Evolutionary conservation across 2,329 filamentous ascomycete species (phyloP), one percentile per base, ranked within the genome.

Genomic region (Paecilomyces variotii): DNA sequence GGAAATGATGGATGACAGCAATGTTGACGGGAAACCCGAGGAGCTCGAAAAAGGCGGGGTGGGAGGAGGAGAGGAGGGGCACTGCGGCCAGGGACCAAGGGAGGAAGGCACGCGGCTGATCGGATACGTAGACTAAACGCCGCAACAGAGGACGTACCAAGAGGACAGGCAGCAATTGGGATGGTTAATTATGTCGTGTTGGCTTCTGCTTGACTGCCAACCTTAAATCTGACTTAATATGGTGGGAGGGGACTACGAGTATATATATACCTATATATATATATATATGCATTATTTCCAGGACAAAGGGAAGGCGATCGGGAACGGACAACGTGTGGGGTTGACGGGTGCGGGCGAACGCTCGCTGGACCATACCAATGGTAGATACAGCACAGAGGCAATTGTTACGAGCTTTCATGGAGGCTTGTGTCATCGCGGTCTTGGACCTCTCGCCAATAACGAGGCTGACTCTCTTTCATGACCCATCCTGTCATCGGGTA

Each of bases 401-500:
- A n/a, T 45, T 45, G 39, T 45, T 45, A 9, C 39, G 39, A 45
- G 39, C 39, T 45, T 24, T 45, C 14, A 4, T n/a, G 35, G 19
- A 50, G 32, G 54, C 56, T 56, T 19, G n/a, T 49, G n/a, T 52
- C 26, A 60, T 70, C 66, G 63, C 66, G 57, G 19, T 30, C 26
- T 27, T 56, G 59, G 60, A 51, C 26, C 56, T 56, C 30, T 50
- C 25, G 49, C 55, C 60, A 62, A 63, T 61, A 54, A 53, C 58
- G 56, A 51, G 24, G 56, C 51, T 64, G 62, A 60, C 60, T 56
- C 60, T 57, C 54, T 52, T 59, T 59, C 56, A 45, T 55, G 54
- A 55, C 54, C 59, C 53, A 53, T 62, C 45, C 26, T 53, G 34
- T 24, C 27, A 35, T 72, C 70, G 70, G 70, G 61, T 70, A 72